Percentiles rank a stretch among this genome's conserved stretches.
These are phyloP conservation scores for Fusarium anthophilum DNA, from an alignment of 2,329 filamentous ascomycete species.

Conservation along the genomic window DNA sequence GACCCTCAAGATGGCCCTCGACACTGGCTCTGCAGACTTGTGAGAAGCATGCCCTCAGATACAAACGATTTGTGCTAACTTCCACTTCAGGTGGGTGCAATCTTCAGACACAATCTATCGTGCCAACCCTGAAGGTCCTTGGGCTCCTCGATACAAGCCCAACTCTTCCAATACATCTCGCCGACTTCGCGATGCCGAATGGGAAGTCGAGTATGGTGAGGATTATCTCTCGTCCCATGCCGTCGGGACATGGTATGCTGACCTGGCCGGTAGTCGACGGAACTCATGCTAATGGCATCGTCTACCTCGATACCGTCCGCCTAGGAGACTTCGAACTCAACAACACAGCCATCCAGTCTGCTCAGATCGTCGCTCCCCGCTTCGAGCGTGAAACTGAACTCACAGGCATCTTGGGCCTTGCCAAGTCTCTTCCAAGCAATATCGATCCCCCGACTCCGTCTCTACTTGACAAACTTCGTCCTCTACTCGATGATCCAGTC, in stretches of 20 bases:
- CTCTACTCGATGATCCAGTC: constrained; percentile 52
- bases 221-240: constrained; percentile 30
- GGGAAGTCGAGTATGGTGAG: constrained; percentile 61
- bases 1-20: constrained; percentile 58
- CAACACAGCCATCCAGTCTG: constrained; percentile 61
- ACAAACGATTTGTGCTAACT: constrained; percentile 2
- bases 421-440: constrained; percentile 57
- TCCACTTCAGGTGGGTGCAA: constrained; percentile 61
- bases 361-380: constrained; percentile 52
- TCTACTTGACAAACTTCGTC: constrained; percentile 56
- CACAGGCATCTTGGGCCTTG: constrained; percentile 63
- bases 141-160: constrained; percentile 54
- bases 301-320: constrained; percentile 60
- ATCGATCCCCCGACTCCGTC: constrained; percentile 54
- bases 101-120: constrained; percentile 57
- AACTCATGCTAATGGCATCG: constrained; percentile 55
- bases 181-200: constrained; percentile 55
- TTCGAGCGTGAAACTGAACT: constrained; percentile 55
- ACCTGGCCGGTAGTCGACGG: constrained; percentile 52
- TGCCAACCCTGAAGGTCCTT: constrained; percentile 48
- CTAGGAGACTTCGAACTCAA: constrained; percentile 56
- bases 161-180: constrained; percentile 56
- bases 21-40: constrained; percentile 66
- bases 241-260: not conserved
- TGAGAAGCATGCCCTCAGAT: constrained; percentile 58